These are phyloP conservation scores for Boletus semigastroideus DNA, from an alignment of 1,284 basidiomycete species.

Conservation along the genomic window DNA sequence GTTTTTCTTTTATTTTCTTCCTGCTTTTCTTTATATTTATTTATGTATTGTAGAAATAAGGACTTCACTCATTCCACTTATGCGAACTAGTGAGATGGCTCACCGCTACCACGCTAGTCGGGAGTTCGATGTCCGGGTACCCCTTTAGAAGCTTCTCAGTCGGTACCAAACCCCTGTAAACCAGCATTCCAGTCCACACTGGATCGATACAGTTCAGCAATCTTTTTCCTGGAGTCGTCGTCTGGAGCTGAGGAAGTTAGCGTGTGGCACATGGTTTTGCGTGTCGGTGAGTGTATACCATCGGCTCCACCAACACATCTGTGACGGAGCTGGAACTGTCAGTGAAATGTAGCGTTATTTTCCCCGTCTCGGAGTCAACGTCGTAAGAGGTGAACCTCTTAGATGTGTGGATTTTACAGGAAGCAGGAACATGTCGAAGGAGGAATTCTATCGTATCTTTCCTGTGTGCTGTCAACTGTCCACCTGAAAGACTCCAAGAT, in stretches of 20 bases:
- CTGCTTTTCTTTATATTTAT: too few relatives aligned
- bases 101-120: constrained; percentile 38
- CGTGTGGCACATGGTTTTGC: constrained; percentile 19
- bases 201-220: constrained; percentile 16
- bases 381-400: constrained; percentile 32
- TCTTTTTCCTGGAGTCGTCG: constrained; percentile 1
- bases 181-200: constrained; percentile 23
- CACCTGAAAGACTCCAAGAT: constrained; percentile 17
- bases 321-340: constrained; percentile 32
- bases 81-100: background rate
- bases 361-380: constrained; percentile 6
- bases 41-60: constrained; percentile 20
- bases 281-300: constrained; percentile 25
- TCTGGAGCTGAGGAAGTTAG: constrained; percentile 9
- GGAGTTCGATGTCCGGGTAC: constrained; percentile 37
- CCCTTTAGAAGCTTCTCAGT: constrained; percentile 13
- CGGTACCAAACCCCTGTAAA: constrained; percentile 20
- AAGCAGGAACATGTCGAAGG: constrained; percentile 26
- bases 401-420: constrained; percentile 32
- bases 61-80: too few relatives aligned
- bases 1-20: too few relatives aligned
- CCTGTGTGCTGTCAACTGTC: constrained; percentile 31
- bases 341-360: constrained; percentile 31
- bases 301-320: constrained; percentile 36
- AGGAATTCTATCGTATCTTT: constrained; percentile 35